phyloP scores from a whole-genome alignment of 1,284 basidiomycete genomes.

The Termitomyces sp. region DNA sequence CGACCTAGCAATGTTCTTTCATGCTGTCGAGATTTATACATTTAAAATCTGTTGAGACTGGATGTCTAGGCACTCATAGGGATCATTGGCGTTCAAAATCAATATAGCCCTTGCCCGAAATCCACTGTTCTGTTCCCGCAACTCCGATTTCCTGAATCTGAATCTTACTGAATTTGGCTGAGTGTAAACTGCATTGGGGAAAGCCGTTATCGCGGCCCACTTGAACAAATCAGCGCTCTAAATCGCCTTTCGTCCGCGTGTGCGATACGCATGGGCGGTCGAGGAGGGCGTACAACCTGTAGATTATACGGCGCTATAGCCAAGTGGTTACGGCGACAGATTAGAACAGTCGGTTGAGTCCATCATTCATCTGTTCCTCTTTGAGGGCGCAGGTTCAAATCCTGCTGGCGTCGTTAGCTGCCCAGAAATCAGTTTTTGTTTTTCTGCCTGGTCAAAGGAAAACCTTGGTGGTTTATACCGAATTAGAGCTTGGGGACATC shows the following conservation, averaged over 20 bases:
- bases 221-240: too few relatives aligned
- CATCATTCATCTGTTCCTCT: conserved; percentile 12
- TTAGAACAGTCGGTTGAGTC: too few relatives aligned
- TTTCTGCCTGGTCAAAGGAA: too few relatives aligned
- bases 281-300: too few relatives aligned
- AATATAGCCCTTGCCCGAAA: not conserved
- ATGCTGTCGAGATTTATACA: not conserved
- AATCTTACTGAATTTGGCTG: too few relatives aligned
- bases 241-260: too few relatives aligned
- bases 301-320: conserved; percentile 34
- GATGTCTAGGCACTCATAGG: not conserved
- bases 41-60: not conserved
- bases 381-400: conserved; percentile 12
- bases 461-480: too few relatives aligned
- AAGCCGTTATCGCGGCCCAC: too few relatives aligned
- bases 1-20: not conserved
- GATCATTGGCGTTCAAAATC: not conserved
- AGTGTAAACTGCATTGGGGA: not conserved
- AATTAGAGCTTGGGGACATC: too few relatives aligned
- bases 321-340: conserved; percentile 46
- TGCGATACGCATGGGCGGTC: too few relatives aligned
- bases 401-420: conserved; percentile 7
- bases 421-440: too few relatives aligned
- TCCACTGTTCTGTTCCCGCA: not conserved
- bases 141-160: too few relatives aligned